These are phyloP conservation scores for Cardiospermum halicacabum DNA, from an alignment of 345 rosid species.

Conservation along the genomic window DNA sequence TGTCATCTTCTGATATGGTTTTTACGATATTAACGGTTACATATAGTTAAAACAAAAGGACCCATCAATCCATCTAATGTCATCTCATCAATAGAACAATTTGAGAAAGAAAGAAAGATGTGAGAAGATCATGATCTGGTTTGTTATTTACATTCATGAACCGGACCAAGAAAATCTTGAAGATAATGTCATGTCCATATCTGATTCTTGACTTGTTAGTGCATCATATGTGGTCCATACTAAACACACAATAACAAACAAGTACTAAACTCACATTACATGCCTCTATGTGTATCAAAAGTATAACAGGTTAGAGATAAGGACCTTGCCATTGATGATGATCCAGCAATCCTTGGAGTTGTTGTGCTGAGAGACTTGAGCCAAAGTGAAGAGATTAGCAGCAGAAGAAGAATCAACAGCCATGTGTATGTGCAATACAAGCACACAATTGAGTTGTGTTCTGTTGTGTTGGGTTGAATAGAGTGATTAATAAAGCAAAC, in stretches of 20 bases:
- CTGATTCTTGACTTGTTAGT: neutral
- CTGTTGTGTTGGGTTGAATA: neutral
- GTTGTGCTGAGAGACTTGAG: slow-evolving; percentile 63
- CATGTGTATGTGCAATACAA: slow-evolving; percentile 12
- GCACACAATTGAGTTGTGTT: neutral
- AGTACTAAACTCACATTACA: neutral
- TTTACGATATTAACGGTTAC: no score
- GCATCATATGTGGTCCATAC: neutral
- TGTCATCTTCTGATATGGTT: neutral
- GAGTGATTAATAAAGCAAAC: neutral
- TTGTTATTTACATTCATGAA: neutral
- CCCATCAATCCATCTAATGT: neutral
- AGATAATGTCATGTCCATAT: neutral
- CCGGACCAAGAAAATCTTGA: neutral
- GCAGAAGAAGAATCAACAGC: no score
- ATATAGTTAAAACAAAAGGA: no score
- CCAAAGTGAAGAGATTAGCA: slow-evolving; percentile 54
- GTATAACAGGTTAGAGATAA: neutral
- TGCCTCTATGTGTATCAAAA: no score
- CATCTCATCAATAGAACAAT: neutral
- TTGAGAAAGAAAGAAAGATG: neutral
- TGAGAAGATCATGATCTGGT: neutral
- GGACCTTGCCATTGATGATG: slow-evolving; percentile 56
- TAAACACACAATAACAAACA: neutral
- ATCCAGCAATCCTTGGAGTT: slow-evolving; percentile 61